These are phyloP conservation scores for Saposhnikovia divaricata DNA, from an alignment of 129 eudicot species.

Conservation along the genomic window DNA sequence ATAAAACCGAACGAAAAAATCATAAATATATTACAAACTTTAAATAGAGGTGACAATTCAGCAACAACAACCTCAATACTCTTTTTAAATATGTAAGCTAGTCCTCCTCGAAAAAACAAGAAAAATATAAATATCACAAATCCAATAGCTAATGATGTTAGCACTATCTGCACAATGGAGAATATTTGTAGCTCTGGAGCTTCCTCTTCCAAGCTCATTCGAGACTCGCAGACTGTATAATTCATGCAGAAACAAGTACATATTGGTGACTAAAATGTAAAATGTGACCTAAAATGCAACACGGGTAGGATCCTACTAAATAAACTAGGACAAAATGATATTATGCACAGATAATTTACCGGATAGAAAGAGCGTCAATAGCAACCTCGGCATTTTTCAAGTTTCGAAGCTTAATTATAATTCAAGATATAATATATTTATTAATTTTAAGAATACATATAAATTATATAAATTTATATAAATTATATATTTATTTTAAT, in stretches of 20 bases:
- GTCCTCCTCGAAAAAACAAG: conserved; percentile 28
- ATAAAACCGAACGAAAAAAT: no score
- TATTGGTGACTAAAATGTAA: neutral
- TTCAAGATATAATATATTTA: no score
- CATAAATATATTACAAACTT: no score
- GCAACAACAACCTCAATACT: conserved; percentile 28
- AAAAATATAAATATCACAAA: conserved; percentile 32
- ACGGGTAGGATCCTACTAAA: neutral
- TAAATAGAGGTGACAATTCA: conserved; percentile 35
- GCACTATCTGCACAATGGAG: conserved; percentile 25
- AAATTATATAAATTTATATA: no score
- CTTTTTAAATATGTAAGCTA: conserved; percentile 35
- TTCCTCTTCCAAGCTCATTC: conserved; percentile 51
- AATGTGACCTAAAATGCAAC: neutral
- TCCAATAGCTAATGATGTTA: conserved; percentile 34
- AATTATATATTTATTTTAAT: no score
- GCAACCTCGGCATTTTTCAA: conserved; percentile 32
- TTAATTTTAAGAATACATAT: no score
- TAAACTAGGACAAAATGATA: neutral
- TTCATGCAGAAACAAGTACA: neutral
- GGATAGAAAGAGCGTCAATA: conserved; percentile 7
- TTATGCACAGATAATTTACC: neutral
- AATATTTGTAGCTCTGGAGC: conserved; percentile 37
- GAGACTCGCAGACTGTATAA: conserved; percentile 40
- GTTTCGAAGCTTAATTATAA: no score